Base-by-base conservation (phyloP, 2,329 filamentous ascomycete species). In the Capronia americana region DNA sequence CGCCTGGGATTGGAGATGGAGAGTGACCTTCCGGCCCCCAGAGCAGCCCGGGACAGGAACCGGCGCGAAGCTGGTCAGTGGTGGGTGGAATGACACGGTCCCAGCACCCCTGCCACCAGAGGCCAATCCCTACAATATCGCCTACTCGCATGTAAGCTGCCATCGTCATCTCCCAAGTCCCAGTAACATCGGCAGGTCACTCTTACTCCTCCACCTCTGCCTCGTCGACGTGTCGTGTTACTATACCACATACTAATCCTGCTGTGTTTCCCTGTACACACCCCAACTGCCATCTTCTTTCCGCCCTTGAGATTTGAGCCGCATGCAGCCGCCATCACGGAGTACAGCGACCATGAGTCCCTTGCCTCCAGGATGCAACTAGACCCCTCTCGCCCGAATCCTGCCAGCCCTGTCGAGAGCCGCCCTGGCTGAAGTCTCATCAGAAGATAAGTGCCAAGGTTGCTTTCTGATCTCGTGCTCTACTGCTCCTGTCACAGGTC, bases 401-500 rank as follows among this genome's bases (percentile, higher is more conserved):
- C 48, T 53, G 48, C 10, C 20, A 26, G 48, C 20, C 48, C 48
- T 17, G 20, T 51, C 20, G 48, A 51, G 10, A 51, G 24, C 24
- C 8, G 12, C 12, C 2, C 3, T 51, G 48, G 23, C 23, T 24
- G 48, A 28, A 51, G 20, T 26, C 6, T 17, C 48, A 11, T 7
- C 6, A 11, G 24, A 7, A 51, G 20, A 12, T 26, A 7, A 20
- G 26, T 30, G 12, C 3, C 53, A 14, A 30, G 24, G 20, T 54
- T 26, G 50, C 46, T 14, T 32, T 6, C 58, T 51, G 14, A 53
- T 20, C 8, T 30, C 26, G n/a, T 61, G 30, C 48, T 53, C 57
- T 50, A 10, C 38, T 50, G 41, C 23, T 50, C 30, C 20, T n/a
- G n/a, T 54, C 48, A 61, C n/a, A 61, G 46, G 20, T 26, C 30